A percentile compares a stretch with the other conserved stretches of the same genome.
phyloP scores from a whole-genome alignment of 2,329 filamentous ascomycete species.

The Pestalotiopsis sp. region DNA sequence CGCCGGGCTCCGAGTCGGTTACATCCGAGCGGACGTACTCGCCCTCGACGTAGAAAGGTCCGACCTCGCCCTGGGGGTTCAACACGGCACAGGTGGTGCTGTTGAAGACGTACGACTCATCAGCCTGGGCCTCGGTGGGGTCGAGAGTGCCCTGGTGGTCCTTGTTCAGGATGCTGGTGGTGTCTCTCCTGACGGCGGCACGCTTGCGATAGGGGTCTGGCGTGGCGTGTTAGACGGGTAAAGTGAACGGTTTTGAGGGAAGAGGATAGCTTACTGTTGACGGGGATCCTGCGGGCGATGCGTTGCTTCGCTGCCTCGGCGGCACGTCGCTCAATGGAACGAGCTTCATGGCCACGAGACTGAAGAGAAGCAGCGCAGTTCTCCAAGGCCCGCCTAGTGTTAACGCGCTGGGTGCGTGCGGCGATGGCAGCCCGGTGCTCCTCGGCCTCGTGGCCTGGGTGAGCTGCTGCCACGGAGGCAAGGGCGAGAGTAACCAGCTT shows the following conservation, averaged over 20 bases:
- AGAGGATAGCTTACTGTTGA: neutral
- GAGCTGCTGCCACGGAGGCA: neutral
- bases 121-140: neutral
- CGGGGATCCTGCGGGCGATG: constrained; percentile 5
- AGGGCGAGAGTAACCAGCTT: constrained; percentile 1
- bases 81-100: constrained; percentile 35
- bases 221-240: neutral
- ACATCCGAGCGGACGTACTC: constrained; percentile 53
- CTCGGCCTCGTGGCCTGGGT: constrained; percentile 8
- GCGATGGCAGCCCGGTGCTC: constrained; percentile 4
- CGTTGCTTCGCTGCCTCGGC: neutral
- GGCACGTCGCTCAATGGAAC: neutral
- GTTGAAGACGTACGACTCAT: constrained; percentile 9
- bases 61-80: constrained; percentile 54
- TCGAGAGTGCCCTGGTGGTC: constrained; percentile 5
- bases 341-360: neutral
- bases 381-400: neutral
- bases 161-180: neutral
- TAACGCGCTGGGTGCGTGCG: neutral
- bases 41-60: constrained; percentile 57
- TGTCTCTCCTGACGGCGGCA: neutral
- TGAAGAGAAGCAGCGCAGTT: constrained; percentile 1
- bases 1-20: constrained; percentile 47
- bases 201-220: constrained; percentile 2
- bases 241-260: neutral